phyloP scores from a whole-genome alignment of 805 yeast species.

The Schwanniomyces vanrijiae region DNA sequence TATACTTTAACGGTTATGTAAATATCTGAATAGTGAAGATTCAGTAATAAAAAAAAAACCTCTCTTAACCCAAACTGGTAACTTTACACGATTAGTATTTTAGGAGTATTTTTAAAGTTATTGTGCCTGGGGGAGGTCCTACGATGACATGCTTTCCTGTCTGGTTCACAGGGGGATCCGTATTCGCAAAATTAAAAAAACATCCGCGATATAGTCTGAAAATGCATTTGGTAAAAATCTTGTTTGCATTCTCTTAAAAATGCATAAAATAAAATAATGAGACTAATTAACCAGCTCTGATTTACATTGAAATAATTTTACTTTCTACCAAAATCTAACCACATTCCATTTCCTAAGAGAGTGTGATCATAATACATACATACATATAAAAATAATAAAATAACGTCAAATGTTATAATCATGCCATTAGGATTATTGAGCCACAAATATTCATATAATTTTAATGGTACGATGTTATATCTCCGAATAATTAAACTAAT shows the following conservation, averaged over 20 bases:
- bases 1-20: not conserved
- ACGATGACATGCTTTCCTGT: not conserved
- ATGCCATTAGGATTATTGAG: not conserved
- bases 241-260: not conserved
- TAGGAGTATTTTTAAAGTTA: not conserved
- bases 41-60: not conserved
- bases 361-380: not conserved
- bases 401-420: no score
- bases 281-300: no score
- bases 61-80: not conserved
- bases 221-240: not conserved
- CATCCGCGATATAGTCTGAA: not conserved
- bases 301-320: no score
- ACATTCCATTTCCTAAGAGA: not conserved
- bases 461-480: not conserved
- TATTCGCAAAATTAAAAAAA: not conserved
- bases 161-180: not conserved
- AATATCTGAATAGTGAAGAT: not conserved
- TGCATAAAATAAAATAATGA: not conserved
- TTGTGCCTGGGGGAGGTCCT: not conserved
- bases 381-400: no score
- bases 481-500: not conserved
- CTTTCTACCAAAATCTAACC: not conserved
- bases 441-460: no score
- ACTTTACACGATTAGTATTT: not conserved